Base-by-base conservation (phyloP, 441 rosid genomes). In the Lepidium campestre region DNA sequence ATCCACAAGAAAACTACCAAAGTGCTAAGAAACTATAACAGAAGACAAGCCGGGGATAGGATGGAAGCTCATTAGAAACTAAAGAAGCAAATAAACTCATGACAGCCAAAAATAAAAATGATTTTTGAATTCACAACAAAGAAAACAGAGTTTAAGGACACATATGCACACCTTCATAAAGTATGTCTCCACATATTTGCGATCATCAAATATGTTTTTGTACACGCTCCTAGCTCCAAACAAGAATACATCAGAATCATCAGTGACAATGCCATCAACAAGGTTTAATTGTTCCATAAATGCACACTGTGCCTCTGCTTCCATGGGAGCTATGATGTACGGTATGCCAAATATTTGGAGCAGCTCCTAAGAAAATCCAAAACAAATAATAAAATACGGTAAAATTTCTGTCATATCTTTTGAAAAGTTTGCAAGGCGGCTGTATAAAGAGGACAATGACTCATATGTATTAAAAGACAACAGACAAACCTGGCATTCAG, bases 221-320 rank as follows among this genome's bases (percentile, higher is more conserved):
- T 88, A 87, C 63, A 95, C 96, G 76, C 81, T 91, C 74, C 79
- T 82, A 58, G 90, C 86, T 47, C 99, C 99, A 83, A 94, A 94
- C 74, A 94, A 80, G 77, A 94, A 86, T 40, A 90, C 99, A 78
- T 94, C 98, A 65, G 97, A 87, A 75, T 95, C 99, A 74, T 92
- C 98, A 60, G 99, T 91, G 74, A 95, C 91, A 75, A 88, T 91
- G 67, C 99, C 98, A 78, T 94, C 99, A 39, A 94, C 96, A 78
- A 90, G 85, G 86, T 87, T 81, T 64, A 79, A 83, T 49, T 84
- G 80, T 78, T 94, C 99, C 94, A 94, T 82, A 71, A 79, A 83
- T 71, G 98, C 99, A 81, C 99, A 91, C 70, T 94, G 98, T 69
- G 99, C 99, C 78, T 94, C 99, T 61, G 98, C 99, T 81, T 94